Conservation (phyloP, 495 filamentous ascomycete species). For the Penicillium verhagenii region DNA sequence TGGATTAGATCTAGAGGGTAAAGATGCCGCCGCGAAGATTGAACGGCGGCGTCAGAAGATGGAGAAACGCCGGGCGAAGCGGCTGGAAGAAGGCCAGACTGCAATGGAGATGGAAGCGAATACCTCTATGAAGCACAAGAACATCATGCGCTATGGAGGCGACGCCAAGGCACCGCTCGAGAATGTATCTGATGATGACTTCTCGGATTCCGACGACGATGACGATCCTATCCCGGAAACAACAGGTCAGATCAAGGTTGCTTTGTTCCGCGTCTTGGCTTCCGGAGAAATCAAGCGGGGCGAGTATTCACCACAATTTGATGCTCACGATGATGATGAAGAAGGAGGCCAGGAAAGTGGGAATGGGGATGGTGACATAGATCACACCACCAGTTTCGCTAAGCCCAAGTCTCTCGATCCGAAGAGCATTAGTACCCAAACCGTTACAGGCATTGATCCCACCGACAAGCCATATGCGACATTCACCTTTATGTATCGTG, state of each 20-base stretch:
- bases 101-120: slow-evolving; percentile 52
- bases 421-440: slow-evolving; percentile 96
- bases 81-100: slow-evolving; percentile 51
- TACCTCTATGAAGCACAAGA: slow-evolving; percentile 45
- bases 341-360: slow-evolving; percentile 43
- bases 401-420: slow-evolving; percentile 97
- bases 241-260: slow-evolving; percentile 96
- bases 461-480: slow-evolving; percentile 93
- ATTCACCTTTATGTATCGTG: slow-evolving; percentile 97
- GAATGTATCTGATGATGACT: slow-evolving; percentile 65
- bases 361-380: slow-evolving; percentile 66
- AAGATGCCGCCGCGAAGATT: slow-evolving; percentile 82
- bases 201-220: slow-evolving; percentile 72
- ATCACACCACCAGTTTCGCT: slow-evolving; percentile 98
- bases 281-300: slow-evolving; percentile 96
- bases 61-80: slow-evolving; percentile 76
- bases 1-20: slow-evolving; percentile 86
- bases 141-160: slow-evolving; percentile 73
- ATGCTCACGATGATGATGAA: slow-evolving; percentile 93
- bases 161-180: slow-evolving; percentile 72
- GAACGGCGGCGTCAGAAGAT: slow-evolving; percentile 84
- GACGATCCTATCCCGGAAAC: slow-evolving; percentile 92
- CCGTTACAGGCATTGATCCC: slow-evolving; percentile 95
- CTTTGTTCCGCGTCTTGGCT: slow-evolving; percentile 90
- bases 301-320: slow-evolving; percentile 97